Evolutionary conservation across 352 stramenopile species (phyloP).

Genomic region (Elongisporangium undulatum): DNA sequence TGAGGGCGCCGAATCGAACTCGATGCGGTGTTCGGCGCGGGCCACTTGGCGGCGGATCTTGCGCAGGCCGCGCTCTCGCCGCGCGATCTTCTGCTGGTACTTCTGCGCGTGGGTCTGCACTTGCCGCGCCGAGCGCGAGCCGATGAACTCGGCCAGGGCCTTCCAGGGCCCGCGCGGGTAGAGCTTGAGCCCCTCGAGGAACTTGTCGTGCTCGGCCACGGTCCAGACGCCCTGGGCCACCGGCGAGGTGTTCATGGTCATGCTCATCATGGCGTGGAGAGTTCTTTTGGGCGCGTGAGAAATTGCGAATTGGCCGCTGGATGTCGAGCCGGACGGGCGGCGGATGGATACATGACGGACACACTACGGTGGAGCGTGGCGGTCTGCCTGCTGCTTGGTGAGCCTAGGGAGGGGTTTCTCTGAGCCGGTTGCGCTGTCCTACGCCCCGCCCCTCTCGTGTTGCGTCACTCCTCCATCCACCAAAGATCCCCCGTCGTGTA

Average conservation of each 20-base stretch:
- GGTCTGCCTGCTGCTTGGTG: background rate
- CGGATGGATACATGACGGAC: background rate
- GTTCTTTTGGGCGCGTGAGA: background rate
- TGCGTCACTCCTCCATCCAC: too few species aligned
- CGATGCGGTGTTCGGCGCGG: constrained; percentile 12
- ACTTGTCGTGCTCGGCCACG: constrained; percentile 20
- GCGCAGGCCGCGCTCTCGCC: constrained; percentile 8
- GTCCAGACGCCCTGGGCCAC: constrained; percentile 9
- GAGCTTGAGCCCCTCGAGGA: constrained; percentile 24
- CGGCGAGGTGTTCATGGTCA: background rate
- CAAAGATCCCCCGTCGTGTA: too few species aligned
- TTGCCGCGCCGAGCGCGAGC: constrained; percentile 55
- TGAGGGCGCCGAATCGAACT: background rate
- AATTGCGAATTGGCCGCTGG: background rate
- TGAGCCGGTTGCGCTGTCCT: background rate
- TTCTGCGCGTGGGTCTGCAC: constrained; percentile 15
- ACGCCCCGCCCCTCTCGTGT: background rate
- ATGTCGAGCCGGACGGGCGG: background rate
- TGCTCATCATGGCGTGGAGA: background rate
- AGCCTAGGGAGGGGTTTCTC: background rate
- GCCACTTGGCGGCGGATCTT: constrained; percentile 6
- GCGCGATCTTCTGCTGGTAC: constrained; percentile 15
- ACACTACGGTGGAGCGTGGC: background rate
- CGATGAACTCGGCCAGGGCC: constrained; percentile 19
- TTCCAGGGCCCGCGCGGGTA: constrained; percentile 31